Evolutionary conservation across 305 asterid species (phyloP).

Genomic region (Caryopteris hybrid): DNA sequence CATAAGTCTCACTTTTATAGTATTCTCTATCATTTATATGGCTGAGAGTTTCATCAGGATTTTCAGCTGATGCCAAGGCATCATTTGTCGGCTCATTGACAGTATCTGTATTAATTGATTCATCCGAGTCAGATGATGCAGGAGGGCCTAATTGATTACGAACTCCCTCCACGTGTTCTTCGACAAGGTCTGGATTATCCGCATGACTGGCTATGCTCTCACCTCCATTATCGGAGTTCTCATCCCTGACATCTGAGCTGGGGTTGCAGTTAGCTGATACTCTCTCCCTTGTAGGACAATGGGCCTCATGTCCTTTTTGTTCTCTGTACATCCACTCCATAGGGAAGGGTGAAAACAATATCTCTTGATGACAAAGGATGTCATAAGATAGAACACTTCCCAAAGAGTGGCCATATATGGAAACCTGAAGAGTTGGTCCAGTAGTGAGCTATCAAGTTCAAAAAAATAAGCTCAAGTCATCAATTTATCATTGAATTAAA

Average conservation of each 20-base stretch:
- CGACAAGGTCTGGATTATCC: conserved; percentile 33
- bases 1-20: conserved; percentile 14
- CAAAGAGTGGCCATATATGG: conserved; percentile 91
- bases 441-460: conserved; percentile 9
- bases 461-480: conserved; percentile 5
- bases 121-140: conserved; percentile 57
- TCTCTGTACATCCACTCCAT: conserved; percentile 84
- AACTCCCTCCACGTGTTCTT: conserved; percentile 36
- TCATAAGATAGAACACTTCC: conserved; percentile 97
- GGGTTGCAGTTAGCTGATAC: conserved; percentile 27
- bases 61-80: conserved; percentile 35
- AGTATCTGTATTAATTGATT: conserved; percentile 34
- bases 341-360: conserved; percentile 71
- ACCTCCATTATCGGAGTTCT: conserved; percentile 28
- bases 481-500: conserved; percentile 2
- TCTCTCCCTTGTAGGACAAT: conserved; percentile 20
- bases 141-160: conserved; percentile 56
- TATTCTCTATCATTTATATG: conserved; percentile 21
- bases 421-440: conserved; percentile 52
- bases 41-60: conserved; percentile 21
- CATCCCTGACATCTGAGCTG: conserved; percentile 30
- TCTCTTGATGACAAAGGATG: conserved; percentile 95
- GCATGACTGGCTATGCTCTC: conserved; percentile 26
- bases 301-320: conserved; percentile 27
- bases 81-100: conserved; percentile 29